Conservation (phyloP, 805 yeast genomes). For the Metschnikowia colocasiae region DNA sequence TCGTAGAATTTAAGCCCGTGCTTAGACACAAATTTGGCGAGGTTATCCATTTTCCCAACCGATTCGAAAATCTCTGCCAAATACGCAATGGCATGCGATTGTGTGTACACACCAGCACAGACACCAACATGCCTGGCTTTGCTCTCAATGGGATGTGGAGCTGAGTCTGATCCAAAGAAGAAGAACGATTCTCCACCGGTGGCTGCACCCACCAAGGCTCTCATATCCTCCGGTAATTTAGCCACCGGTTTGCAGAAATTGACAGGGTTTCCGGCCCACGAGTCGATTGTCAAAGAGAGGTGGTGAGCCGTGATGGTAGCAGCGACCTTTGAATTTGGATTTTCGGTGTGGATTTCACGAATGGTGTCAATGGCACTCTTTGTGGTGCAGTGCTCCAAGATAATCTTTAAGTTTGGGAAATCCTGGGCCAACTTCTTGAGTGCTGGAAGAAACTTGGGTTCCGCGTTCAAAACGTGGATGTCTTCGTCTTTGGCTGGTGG, state of each 20-base stretch:
- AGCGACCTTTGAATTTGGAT: constrained; percentile 55
- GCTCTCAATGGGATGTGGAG: constrained; percentile 86
- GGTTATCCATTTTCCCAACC: constrained; percentile 56
- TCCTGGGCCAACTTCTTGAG: constrained; percentile 69
- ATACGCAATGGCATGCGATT: constrained; percentile 74
- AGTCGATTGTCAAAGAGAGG: constrained; percentile 79
- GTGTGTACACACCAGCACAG: constrained; percentile 98
- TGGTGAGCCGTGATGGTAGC: constrained; percentile 98
- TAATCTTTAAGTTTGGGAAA: constrained; percentile 82
- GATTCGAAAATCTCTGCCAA: constrained; percentile 82
- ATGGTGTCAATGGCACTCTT: constrained; percentile 81
- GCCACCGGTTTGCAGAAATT: constrained; percentile 98
- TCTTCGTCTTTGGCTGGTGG: constrained; percentile 58
- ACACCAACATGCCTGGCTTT: constrained; percentile 79
- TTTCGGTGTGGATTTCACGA: constrained; percentile 42
- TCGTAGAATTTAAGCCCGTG: constrained; percentile 71
- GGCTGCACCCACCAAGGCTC: constrained; percentile 82
- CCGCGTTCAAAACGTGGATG: constrained; percentile 91
- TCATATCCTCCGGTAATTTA: constrained; percentile 78
- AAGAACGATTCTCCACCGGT: constrained; percentile 88
- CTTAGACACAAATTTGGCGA: constrained; percentile 72
- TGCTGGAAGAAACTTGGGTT: constrained; percentile 88
- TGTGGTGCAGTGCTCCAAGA: constrained; percentile 94
- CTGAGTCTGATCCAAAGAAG: constrained; percentile 96
- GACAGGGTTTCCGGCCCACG: constrained; percentile 95